Conservation (phyloP, 73 alveolate genomes). For the Uronychia binucleata region DNA sequence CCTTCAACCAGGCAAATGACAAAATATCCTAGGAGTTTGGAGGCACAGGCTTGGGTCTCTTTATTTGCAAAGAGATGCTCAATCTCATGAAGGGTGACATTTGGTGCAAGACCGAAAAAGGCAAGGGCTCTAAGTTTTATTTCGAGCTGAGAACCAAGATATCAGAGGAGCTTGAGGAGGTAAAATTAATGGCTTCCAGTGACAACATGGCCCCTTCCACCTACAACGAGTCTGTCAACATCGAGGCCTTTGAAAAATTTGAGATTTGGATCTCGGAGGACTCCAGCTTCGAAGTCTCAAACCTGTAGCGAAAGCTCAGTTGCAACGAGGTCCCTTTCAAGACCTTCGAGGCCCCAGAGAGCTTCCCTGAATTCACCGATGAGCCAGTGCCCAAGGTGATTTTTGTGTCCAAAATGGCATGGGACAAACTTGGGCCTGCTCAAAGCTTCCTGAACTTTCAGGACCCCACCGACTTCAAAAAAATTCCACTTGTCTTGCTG, state of each 20-base stretch:
- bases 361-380: background rate
- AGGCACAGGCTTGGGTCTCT: background rate
- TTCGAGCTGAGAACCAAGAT: background rate
- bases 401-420: background rate
- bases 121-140: background rate
- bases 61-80: background rate
- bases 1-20: background rate
- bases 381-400: background rate
- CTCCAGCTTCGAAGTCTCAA: background rate
- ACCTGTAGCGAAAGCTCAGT: background rate
- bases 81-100: background rate
- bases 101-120: background rate
- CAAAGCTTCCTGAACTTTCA: background rate
- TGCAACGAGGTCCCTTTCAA: background rate
- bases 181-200: too few relatives aligned
- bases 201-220: background rate
- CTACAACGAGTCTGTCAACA: background rate
- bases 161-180: background rate
- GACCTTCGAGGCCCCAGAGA: background rate
- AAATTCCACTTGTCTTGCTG: background rate
- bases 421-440: background rate
- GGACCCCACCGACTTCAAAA: background rate
- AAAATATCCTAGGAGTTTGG: background rate
- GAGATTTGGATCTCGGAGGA: background rate
- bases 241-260: background rate